Base-by-base conservation (phyloP, 768 basidiomycete genomes). In the Lentinula raphanica region DNA sequence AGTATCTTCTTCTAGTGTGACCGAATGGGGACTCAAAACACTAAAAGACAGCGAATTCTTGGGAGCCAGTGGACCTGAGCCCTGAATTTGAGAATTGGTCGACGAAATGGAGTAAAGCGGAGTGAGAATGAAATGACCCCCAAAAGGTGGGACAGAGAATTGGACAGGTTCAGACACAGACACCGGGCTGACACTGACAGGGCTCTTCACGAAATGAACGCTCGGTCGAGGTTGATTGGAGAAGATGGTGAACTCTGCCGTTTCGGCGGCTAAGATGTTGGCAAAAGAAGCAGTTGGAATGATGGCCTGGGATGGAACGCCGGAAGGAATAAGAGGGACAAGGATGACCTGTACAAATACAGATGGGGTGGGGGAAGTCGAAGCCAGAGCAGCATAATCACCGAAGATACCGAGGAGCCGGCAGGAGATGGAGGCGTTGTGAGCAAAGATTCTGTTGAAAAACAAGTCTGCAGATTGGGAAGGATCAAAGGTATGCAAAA, bases 31-130 rank as follows among this genome's bases (percentile, higher is more conserved):
- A 17, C 70, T 72, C 29, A 75, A 63, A 8, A 80, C 65, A 9
- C 73, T 70, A 21, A 74, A 58, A 38, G 68, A 66, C 66, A 72
- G n/a, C n/a, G n/a, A 74, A 38, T 59, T 39, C 27, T 58, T 42
- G n/a, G 11, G 32, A 5, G 50, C 9, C 12, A 3, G 7, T 25
- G 53, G 35, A 21, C 40, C 53, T 35, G 44, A 25, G 17, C 11
- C 28, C 8, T 56, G 15, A 21, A 32, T 44, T 21, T 27, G 62
- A 23, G 62, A 62, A n/a, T n/a, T n/a, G 40, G 53, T 59, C 50
- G 48, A 35, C 21, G 58, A 51, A 38, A 74, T 60, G 21, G 55
- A 46, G 55, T 68, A 62, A 27, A 68, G 64, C 6, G 72, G 68
- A 44, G 66, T 63, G 9, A 73, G 53, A 40, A 70, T 23, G 35